A percentile compares a stretch with the other conserved stretches of the same genome.
Conservation (phyloP, 2,329 filamentous ascomycete genomes). For the Cercospora sp. region DNA sequence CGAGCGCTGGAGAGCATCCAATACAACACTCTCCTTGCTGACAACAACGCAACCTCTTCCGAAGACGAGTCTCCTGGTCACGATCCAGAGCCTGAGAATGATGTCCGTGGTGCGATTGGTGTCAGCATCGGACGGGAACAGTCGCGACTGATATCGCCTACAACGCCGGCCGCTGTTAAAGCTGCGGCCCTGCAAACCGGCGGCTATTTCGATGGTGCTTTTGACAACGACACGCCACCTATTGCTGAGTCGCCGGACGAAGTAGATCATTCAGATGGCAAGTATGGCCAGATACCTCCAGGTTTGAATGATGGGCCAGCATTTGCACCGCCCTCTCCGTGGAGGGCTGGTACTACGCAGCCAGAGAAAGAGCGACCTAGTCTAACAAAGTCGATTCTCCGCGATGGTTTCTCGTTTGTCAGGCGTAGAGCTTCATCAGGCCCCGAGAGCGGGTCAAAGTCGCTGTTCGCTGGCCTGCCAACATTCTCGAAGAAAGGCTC, state of each 20-base stretch:
- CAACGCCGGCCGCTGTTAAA: constrained; percentile 61
- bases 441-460: constrained; percentile 36
- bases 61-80: constrained; percentile 42
- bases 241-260: constrained; percentile 15
- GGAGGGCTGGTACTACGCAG: constrained; percentile 43
- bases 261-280: neutral
- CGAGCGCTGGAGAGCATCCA: constrained; percentile 46
- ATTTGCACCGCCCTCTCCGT: constrained; percentile 46
- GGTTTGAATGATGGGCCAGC: neutral
- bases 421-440: constrained; percentile 45
- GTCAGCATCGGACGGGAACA: constrained; percentile 61
- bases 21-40: constrained; percentile 43
- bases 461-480: constrained; percentile 34
- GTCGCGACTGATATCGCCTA: constrained; percentile 56
- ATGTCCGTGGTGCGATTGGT: constrained; percentile 53
- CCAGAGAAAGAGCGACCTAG: constrained; percentile 37
- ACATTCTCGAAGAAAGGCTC: constrained; percentile 36
- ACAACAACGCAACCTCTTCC: constrained; percentile 45
- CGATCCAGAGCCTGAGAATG: constrained; percentile 37
- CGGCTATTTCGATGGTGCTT: constrained; percentile 46
- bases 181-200: constrained; percentile 53
- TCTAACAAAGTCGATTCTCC: constrained; percentile 37
- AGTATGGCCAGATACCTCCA: neutral
- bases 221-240: constrained; percentile 1
- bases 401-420: constrained; percentile 42